Conservation (phyloP, 1,284 basidiomycete genomes). For the Phellopilus nigrolimitatus region DNA sequence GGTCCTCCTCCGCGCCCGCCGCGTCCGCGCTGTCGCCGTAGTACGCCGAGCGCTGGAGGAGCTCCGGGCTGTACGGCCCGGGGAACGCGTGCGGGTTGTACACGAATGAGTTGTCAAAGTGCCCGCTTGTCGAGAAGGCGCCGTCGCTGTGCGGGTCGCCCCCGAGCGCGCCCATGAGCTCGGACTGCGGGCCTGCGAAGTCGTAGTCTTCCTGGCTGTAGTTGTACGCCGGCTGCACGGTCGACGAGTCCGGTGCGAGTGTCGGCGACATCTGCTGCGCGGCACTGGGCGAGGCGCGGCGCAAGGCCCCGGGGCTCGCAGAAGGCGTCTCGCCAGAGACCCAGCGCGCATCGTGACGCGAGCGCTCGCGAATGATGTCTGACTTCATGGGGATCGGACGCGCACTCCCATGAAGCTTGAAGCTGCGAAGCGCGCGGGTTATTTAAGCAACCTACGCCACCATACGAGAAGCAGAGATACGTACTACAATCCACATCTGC, state of each 20-base stretch:
- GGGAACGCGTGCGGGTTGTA: slow-evolving; percentile 43
- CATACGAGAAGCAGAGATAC: slow-evolving; percentile 28
- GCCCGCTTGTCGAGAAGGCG: slow-evolving; percentile 30
- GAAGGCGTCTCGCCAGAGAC: slow-evolving; percentile 58
- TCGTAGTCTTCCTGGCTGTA: slow-evolving; percentile 37
- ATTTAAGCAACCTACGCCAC: slow-evolving; percentile 13
- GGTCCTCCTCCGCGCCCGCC: slow-evolving; percentile 29
- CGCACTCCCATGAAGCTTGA: slow-evolving; percentile 75
- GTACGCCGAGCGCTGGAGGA: slow-evolving; percentile 39
- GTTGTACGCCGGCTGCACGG: slow-evolving; percentile 34
- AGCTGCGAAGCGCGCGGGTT: slow-evolving; percentile 34
- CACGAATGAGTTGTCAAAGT: slow-evolving; percentile 27
- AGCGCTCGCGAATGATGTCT: slow-evolving; percentile 77
- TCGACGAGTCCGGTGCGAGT: slow-evolving; percentile 60
- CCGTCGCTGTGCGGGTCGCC: slow-evolving; percentile 26
- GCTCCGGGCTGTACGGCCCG: slow-evolving; percentile 69
- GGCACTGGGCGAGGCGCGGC: slow-evolving; percentile 60
- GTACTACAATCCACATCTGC: slow-evolving; percentile 50
- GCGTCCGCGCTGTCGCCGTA: slow-evolving; percentile 26
- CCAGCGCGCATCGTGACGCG: slow-evolving; percentile 63
- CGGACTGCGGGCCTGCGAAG: slow-evolving; percentile 43
- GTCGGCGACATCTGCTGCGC: slow-evolving; percentile 47
- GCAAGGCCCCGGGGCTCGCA: slow-evolving; percentile 64
- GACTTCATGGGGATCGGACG: slow-evolving; percentile 85
- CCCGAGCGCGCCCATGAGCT: slow-evolving; percentile 59